phyloP scores from a whole-genome alignment of 2,329 filamentous ascomycete genomes.

The Colletotrichum tabaci region DNA sequence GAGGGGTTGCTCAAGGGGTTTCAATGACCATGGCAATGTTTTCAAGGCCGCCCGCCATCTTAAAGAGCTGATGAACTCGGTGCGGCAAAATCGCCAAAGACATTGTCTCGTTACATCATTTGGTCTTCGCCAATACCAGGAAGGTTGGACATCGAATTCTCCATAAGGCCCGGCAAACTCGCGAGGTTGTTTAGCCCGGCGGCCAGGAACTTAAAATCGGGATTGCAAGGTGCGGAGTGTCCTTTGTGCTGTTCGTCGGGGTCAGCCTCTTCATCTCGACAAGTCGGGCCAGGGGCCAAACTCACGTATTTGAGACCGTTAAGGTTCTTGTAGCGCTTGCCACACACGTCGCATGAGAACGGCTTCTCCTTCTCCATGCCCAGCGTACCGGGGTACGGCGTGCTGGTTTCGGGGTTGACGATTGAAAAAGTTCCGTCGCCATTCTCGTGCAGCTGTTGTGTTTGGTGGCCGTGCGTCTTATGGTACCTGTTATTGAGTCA shows the following conservation, averaged over 20 bases:
- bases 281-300: conserved; percentile 37
- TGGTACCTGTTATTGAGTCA: conserved; percentile 66
- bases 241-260: conserved; percentile 72
- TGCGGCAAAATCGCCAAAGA: not conserved
- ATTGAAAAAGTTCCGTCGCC: conserved; percentile 98
- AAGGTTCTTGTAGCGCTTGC: conserved; percentile 98
- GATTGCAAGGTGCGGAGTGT: conserved; percentile 91
- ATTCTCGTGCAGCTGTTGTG: conserved; percentile 96
- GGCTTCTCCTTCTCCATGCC: conserved; percentile 99
- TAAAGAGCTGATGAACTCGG: not conserved
- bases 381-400: conserved; percentile 93
- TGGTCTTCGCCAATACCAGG: conserved; percentile 63
- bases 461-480: conserved; percentile 92
- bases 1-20: conserved; percentile 1
- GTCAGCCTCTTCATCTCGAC: conserved; percentile 1
- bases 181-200: conserved; percentile 60
- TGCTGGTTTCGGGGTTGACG: conserved; percentile 94
- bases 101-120: conserved; percentile 44
- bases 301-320: conserved; percentile 96
- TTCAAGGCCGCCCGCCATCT: conserved; percentile 10
- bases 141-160: conserved; percentile 49
- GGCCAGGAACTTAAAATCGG: conserved; percentile 73
- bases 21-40: not conserved
- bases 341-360: conserved; percentile 96
- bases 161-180: conserved; percentile 43